Evolutionary conservation across 768 basidiomycete species (phyloP).

Genomic region (Lentinus tigrinus): DNA sequence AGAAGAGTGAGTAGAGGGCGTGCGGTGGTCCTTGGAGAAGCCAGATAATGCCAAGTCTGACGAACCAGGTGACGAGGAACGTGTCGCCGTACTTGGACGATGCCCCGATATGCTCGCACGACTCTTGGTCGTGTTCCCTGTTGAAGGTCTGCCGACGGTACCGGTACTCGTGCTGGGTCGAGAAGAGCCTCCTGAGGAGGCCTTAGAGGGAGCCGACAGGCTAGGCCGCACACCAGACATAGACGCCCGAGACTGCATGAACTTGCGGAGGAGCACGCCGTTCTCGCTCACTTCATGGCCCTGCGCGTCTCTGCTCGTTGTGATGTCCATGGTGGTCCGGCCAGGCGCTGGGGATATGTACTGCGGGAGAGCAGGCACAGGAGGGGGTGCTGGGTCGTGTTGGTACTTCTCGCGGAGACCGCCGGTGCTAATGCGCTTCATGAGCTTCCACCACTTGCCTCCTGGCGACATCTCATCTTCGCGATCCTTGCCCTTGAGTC

Average conservation of each 20-base stretch:
- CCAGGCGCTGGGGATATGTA: constrained; percentile 14
- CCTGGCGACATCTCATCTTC: constrained; percentile 29
- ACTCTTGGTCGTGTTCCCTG: constrained; percentile 15
- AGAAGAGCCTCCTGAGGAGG: constrained; percentile 16
- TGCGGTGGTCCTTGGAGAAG: constrained; percentile 44
- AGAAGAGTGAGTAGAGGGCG: constrained; percentile 52
- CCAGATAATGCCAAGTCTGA: constrained; percentile 55
- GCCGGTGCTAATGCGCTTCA: constrained; percentile 69
- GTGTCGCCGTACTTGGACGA: constrained; percentile 48
- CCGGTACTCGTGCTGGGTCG: constrained; percentile 11
- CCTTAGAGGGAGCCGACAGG: constrained; percentile 14
- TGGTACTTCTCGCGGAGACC: constrained; percentile 57
- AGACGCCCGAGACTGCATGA: constrained; percentile 27
- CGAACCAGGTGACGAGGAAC: constrained; percentile 61
- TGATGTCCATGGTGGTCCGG: constrained; percentile 26
- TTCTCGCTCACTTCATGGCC: constrained; percentile 14
- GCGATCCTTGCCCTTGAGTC: constrained; percentile 19
- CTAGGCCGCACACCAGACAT: constrained; percentile 25
- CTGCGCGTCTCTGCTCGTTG: constrained; percentile 9
- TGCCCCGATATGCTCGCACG: constrained; percentile 16
- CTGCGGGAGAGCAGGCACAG: constrained; percentile 58
- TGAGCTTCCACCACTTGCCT: constrained; percentile 61
- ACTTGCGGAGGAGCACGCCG: constrained; percentile 16
- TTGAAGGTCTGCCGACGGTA: constrained; percentile 23
- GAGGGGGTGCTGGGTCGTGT: constrained; percentile 39